Evolutionary conservation across 2,329 filamentous ascomycete species (phyloP).

Genomic region (Ceratocystis smalleyi): DNA sequence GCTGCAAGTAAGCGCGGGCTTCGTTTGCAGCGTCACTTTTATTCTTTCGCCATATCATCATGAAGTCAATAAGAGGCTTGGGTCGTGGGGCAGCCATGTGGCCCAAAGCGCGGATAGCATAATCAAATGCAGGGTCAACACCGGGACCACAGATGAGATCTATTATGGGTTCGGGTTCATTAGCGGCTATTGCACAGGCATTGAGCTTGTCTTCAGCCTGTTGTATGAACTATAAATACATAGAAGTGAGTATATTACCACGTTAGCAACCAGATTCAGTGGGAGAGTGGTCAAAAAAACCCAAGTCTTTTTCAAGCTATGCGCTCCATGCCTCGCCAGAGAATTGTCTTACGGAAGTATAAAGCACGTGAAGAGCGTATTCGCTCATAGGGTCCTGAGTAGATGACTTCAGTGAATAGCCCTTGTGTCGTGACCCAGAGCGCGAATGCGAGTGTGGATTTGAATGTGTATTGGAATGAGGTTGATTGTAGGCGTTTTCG

Average conservation of each 20-base stretch:
- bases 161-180: conserved; percentile 68
- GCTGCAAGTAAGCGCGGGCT: conserved; percentile 43
- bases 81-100: conserved; percentile 91
- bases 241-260: conserved; percentile 5
- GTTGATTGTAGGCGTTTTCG: conserved; percentile 53
- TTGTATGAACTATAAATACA: conserved; percentile 55
- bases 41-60: conserved; percentile 95
- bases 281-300: too few relatives aligned
- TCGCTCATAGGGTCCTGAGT: conserved; percentile 92
- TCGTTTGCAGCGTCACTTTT: conserved; percentile 80
- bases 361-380: conserved; percentile 90
- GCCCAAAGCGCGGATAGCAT: conserved; percentile 80
- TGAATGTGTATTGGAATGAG: too few relatives aligned
- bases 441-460: conserved; percentile 45
- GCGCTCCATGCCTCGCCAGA: background rate
- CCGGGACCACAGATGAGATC: conserved; percentile 84
- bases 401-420: conserved; percentile 31
- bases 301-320: background rate
- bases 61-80: conserved; percentile 85
- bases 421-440: conserved; percentile 41
- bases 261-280: conserved; percentile 16
- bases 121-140: conserved; percentile 78
- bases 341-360: conserved; percentile 56
- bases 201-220: conserved; percentile 95
- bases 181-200: conserved; percentile 64